Conservation (phyloP, 129 eudicot genomes). For the Centrapalus pauciflorus region DNA sequence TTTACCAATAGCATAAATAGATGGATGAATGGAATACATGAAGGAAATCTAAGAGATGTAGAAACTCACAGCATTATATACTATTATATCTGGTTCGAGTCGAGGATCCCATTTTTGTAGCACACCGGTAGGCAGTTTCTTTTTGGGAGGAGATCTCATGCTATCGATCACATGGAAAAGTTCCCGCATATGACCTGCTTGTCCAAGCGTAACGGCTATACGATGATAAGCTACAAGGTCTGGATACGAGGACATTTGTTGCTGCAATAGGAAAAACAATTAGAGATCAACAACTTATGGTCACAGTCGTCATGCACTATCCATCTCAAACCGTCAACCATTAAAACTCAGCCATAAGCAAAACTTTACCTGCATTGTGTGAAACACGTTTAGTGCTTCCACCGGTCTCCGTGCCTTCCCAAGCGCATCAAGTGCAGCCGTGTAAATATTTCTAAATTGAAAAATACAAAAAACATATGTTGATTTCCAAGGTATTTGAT, state of each 20-base stretch:
- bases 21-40: not conserved
- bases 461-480: not conserved
- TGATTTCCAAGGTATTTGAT: not conserved
- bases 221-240: constrained; percentile 77
- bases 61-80: constrained; percentile 81
- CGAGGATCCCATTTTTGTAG: constrained; percentile 86
- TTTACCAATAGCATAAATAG: not conserved
- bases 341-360: not conserved
- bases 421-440: constrained; percentile 93
- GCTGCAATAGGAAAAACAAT: constrained; percentile 32
- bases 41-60: not conserved
- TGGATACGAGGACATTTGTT: constrained; percentile 77
- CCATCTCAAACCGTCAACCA: not conserved
- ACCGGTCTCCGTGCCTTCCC: constrained; percentile 85
- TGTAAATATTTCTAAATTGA: constrained; percentile 56
- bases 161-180: constrained; percentile 85
- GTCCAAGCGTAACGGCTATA: constrained; percentile 95
- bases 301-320: not conserved
- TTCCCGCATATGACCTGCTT: constrained; percentile 93
- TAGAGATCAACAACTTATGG: not conserved
- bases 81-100: constrained; percentile 75
- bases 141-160: constrained; percentile 84
- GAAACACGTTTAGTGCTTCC: constrained; percentile 78
- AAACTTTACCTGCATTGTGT: constrained; percentile 65
- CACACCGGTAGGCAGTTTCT: constrained; percentile 50